Evolutionary conservation across 2,329 filamentous ascomycete genomes (phyloP).

Genomic region (Fusarium poae): DNA sequence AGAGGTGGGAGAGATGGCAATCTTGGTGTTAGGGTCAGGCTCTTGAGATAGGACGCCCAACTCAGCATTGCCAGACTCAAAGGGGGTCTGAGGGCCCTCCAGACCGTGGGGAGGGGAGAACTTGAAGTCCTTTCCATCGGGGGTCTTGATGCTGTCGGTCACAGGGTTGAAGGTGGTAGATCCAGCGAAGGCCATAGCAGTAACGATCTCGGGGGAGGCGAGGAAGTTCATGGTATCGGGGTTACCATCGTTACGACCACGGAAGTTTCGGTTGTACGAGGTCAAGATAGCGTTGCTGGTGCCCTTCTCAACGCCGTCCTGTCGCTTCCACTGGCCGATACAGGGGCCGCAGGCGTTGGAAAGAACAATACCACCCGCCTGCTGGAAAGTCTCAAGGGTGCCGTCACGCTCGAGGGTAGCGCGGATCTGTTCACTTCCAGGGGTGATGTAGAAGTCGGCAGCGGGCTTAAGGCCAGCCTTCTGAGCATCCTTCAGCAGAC

Average conservation of each 20-base stretch:
- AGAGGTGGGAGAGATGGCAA: conserved; percentile 88
- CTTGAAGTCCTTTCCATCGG: conserved; percentile 84
- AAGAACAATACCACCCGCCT: conserved; percentile 93
- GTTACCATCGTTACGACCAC: conserved; percentile 96
- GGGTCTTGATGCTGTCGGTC: conserved; percentile 84
- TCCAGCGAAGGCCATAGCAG: conserved; percentile 93
- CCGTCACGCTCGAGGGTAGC: conserved; percentile 92
- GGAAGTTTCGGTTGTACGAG: conserved; percentile 99
- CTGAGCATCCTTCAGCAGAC: conserved; percentile 82
- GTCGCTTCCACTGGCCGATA: conserved; percentile 95
- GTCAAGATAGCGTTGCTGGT: conserved; percentile 94
- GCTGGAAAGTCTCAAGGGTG: conserved; percentile 93
- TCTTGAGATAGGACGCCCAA: conserved; percentile 80
- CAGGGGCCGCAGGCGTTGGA: conserved; percentile 95
- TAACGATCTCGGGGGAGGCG: conserved; percentile 95
- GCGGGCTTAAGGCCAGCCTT: conserved; percentile 95
- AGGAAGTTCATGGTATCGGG: conserved; percentile 98
- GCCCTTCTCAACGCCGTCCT: conserved; percentile 85
- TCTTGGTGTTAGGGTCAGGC: conserved; percentile 76
- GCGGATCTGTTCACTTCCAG: conserved; percentile 96
- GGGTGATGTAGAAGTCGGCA: conserved; percentile 92
- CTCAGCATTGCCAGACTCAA: conserved; percentile 80
- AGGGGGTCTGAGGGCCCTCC: conserved; percentile 72
- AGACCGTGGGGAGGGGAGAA: conserved; percentile 84
- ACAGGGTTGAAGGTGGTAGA: conserved; percentile 96